Conservation (phyloP, 306 rosid species). For the Rubus idaeus region DNA sequence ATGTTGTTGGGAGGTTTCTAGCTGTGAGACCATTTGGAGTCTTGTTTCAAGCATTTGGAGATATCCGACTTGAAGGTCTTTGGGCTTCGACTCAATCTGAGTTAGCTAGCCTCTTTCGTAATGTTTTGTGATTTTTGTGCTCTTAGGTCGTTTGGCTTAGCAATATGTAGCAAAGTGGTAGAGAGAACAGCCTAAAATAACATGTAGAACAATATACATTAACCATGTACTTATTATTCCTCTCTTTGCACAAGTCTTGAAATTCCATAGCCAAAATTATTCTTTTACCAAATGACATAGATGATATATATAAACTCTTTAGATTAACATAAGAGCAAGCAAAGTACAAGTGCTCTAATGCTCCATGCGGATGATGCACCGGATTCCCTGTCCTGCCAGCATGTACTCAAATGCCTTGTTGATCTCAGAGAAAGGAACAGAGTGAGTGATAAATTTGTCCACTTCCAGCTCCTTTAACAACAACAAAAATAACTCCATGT, state of each 20-base stretch:
- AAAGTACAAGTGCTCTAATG: slow-evolving; percentile 9
- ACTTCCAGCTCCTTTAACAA: slow-evolving; percentile 61
- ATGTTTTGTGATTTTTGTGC: too few species aligned
- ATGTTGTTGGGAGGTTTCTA: too few species aligned
- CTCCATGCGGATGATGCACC: slow-evolving; percentile 62
- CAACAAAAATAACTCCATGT: background rate
- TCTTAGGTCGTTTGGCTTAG: too few species aligned
- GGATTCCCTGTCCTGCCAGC: slow-evolving; percentile 65
- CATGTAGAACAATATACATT: background rate
- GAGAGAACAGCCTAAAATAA: background rate
- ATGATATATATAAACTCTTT: background rate
- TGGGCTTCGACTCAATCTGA: too few species aligned
- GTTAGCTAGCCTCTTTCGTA: too few species aligned
- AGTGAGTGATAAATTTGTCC: slow-evolving; percentile 78
- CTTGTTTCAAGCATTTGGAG: too few species aligned
- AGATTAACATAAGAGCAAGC: background rate
- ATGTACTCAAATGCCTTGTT: slow-evolving; percentile 74
- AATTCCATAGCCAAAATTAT: background rate
- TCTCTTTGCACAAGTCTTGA: background rate
- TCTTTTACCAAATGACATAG: background rate
- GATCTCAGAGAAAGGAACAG: slow-evolving; percentile 59
- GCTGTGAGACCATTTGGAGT: too few species aligned
- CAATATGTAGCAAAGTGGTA: background rate
- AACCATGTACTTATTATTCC: background rate
- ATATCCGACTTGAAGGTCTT: too few species aligned